phyloP scores from a whole-genome alignment of 2,329 filamentous ascomycete species.

The Didymella keratinophila region DNA sequence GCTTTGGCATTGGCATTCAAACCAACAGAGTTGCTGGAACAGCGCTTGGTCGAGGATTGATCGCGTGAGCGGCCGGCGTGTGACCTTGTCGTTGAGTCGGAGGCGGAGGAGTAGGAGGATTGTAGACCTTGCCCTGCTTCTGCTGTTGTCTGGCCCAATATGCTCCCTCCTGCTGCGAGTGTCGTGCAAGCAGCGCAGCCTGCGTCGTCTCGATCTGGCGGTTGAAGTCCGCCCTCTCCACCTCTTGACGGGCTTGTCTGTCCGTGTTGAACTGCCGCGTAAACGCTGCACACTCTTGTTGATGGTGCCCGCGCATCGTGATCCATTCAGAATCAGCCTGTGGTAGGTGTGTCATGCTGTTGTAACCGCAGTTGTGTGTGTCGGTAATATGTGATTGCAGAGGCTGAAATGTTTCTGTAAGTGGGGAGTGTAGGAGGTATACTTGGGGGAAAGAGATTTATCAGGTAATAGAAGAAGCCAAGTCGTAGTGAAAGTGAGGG shows the following conservation, averaged over 20 bases:
- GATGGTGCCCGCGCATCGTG: constrained; percentile 1
- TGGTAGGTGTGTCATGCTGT: background rate
- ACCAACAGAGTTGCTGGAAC: background rate
- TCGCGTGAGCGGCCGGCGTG: background rate
- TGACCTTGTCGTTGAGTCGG: background rate
- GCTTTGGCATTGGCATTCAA: background rate
- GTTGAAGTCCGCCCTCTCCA: background rate
- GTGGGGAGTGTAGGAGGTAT: background rate
- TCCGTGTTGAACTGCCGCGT: background rate
- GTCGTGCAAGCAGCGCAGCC: constrained; percentile 1
- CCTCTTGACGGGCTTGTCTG: background rate
- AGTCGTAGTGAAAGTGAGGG: constrained; percentile 17
- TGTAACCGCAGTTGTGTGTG: background rate
- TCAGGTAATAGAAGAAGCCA: background rate
- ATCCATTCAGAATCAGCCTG: constrained; percentile 5
- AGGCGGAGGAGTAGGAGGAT: background rate
- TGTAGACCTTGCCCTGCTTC: background rate
- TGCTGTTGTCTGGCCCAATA: background rate
- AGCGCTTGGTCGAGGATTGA: background rate
- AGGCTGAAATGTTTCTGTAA: background rate
- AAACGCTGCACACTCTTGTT: background rate
- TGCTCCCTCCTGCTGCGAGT: constrained; percentile 4
- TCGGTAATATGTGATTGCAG: background rate
- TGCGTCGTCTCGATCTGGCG: background rate
- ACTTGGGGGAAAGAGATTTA: background rate